Evolutionary conservation across 2,329 filamentous ascomycete genomes (phyloP).

Genomic region (Sclerotiophoma versabilis): DNA sequence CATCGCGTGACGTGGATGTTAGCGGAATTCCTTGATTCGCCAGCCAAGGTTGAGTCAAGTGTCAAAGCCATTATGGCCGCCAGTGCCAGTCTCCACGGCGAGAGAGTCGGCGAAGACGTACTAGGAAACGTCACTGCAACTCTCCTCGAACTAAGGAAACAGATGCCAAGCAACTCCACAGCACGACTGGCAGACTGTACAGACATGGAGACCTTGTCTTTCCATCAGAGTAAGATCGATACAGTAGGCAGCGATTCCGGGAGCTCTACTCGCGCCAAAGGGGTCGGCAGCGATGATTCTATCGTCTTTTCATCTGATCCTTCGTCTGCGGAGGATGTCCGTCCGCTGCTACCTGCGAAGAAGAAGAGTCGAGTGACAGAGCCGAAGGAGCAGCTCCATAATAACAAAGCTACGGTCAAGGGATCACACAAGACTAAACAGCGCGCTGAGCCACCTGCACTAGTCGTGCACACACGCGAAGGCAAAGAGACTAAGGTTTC

Average conservation of each 20-base stretch:
- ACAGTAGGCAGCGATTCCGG: not conserved
- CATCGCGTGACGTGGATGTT: constrained; percentile 29
- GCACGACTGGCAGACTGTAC: not conserved
- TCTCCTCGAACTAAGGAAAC: not conserved
- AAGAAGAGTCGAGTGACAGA: not conserved
- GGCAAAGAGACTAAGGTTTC: constrained; percentile 25
- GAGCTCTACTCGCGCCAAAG: not conserved
- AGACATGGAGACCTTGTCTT: not conserved
- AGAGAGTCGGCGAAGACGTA: constrained; percentile 2
- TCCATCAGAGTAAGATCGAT: not conserved
- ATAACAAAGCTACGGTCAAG: too few species aligned
- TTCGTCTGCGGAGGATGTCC: not conserved
- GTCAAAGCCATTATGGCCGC: constrained; percentile 20
- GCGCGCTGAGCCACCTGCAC: too few species aligned
- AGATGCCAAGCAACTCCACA: not conserved
- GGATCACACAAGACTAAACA: too few species aligned
- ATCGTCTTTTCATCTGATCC: not conserved
- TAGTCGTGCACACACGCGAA: not conserved
- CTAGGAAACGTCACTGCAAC: not conserved
- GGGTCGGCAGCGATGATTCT: not conserved
- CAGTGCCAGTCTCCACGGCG: constrained; percentile 19
- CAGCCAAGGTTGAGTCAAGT: constrained; percentile 19
- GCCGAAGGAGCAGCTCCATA: not conserved
- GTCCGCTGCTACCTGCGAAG: not conserved
- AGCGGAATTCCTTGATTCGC: constrained; percentile 25